phyloP scores from a whole-genome alignment of 306 rosid genomes.

The Senna tora region DNA sequence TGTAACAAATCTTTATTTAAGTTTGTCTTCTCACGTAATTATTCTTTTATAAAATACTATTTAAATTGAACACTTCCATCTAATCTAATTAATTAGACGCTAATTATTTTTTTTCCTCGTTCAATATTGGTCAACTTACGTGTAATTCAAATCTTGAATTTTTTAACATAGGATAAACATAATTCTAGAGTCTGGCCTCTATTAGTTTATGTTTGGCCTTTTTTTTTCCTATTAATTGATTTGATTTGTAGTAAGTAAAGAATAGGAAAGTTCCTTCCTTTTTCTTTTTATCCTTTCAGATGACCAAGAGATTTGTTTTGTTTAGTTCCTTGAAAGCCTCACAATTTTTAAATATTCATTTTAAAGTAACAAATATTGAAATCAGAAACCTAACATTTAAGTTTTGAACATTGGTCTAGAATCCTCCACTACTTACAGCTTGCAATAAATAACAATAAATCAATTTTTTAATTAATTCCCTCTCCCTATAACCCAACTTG shows the following conservation, averaged over 20 bases:
- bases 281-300: neutral
- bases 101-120: no score
- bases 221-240: no score
- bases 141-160: no score
- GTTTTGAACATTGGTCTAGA: constrained; percentile 42
- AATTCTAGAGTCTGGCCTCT: no score
- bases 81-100: no score
- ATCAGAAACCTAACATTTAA: constrained; percentile 15
- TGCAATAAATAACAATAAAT: constrained; percentile 32
- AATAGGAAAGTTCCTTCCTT: neutral
- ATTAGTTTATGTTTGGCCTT: no score
- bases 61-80: no score
- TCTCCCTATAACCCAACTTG: neutral
- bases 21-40: no score
- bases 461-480: neutral
- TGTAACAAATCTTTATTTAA: no score
- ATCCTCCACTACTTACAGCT: constrained; percentile 45
- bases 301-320: constrained; percentile 1
- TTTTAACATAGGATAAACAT: no score
- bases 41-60: no score
- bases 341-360: neutral
- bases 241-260: neutral
- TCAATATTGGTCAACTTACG: no score
- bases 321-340: neutral
- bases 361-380: neutral